Base-by-base conservation (phyloP, 208 protist species). In the Lotmaria passim region DNA sequence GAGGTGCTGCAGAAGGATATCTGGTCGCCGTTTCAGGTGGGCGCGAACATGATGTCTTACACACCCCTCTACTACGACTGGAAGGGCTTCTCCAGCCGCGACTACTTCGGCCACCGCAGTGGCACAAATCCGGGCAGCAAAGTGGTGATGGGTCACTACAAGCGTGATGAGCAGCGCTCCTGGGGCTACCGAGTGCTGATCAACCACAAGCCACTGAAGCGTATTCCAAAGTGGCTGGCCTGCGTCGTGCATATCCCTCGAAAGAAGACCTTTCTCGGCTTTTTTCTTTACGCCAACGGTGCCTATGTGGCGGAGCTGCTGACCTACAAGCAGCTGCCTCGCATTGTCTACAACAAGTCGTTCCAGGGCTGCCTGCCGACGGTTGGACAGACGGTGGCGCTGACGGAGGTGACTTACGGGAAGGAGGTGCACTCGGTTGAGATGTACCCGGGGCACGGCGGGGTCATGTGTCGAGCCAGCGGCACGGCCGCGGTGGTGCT, bases 251-350 rank as follows among this genome's bases (percentile, higher is more conserved):
- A 97, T 66, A 82, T 92, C 23, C 88, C 83, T 2, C 81, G 90
- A n/a, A 82, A 84, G 47, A 91, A 90, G 61, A 70, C 81, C 0
- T 95, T 95, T 71, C 58, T 97, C 8, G 93, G 93, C 21, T 97
- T 97, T 58, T 97, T 95, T 41, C 74, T 97, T 21, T 97, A 97
- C 73, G 93, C 93, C 23, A 95, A 97, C 73, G 93, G 93, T 23
- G 90, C 90, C 19, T 97, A 97, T 70, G 87, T 94, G 48, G 93
- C 87, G 30, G 93, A 97, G 81, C 82, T 97, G 53, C 84, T 97
- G 28, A 93, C 89, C 7, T 97, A 97, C 85, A 97, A 97, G 75
- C 93, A 97, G 74, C 82, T 97, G n/a, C 93, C 93, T 6, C 90
- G 93, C 30, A 83, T 97, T 23, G 71, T 85, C 31, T 97, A 97